These are phyloP conservation scores for Astrothelium subdiscretum DNA, from an alignment of 495 filamentous ascomycete genomes.

Conservation along the genomic window DNA sequence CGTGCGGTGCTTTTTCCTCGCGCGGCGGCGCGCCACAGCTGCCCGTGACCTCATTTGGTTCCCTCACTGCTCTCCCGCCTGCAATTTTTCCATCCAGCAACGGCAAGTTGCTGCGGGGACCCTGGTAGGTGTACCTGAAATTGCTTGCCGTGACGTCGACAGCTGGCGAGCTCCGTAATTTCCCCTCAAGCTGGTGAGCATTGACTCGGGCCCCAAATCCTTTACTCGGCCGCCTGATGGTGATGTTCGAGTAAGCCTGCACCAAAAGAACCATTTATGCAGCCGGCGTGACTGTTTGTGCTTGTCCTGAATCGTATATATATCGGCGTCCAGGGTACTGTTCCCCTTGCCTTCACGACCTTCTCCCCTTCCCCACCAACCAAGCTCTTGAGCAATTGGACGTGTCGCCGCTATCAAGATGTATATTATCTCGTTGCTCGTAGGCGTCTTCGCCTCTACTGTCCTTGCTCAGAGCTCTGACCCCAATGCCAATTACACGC, in stretches of 20 bases:
- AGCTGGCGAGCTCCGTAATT: not conserved
- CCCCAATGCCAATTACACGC: not conserved
- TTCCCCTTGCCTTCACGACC: not conserved
- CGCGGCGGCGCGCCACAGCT: not conserved
- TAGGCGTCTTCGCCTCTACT: not conserved
- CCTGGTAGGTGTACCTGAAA: not conserved
- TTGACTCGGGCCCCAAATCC: not conserved
- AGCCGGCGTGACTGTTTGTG: too few relatives aligned
- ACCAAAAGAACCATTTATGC: too few relatives aligned
- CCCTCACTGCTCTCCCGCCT: not conserved
- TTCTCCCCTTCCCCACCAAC: not conserved
- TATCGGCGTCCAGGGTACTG: too few relatives aligned
- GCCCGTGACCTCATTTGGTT: not conserved
- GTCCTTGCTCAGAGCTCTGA: not conserved
- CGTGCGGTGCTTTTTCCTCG: not conserved
- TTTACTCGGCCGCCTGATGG: not conserved
- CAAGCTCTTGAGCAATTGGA: not conserved
- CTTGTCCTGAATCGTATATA: too few relatives aligned
- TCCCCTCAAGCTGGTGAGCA: not conserved
- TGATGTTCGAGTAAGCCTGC: not conserved
- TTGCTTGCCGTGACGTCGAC: not conserved
- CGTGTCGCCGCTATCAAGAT: not conserved
- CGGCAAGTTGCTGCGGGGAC: not conserved
- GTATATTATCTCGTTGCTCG: not conserved
- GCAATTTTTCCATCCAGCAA: slow-evolving; percentile 1